Base-by-base conservation (phyloP, 1,284 basidiomycete genomes). In the Tilletiopsis washingtonensis region DNA sequence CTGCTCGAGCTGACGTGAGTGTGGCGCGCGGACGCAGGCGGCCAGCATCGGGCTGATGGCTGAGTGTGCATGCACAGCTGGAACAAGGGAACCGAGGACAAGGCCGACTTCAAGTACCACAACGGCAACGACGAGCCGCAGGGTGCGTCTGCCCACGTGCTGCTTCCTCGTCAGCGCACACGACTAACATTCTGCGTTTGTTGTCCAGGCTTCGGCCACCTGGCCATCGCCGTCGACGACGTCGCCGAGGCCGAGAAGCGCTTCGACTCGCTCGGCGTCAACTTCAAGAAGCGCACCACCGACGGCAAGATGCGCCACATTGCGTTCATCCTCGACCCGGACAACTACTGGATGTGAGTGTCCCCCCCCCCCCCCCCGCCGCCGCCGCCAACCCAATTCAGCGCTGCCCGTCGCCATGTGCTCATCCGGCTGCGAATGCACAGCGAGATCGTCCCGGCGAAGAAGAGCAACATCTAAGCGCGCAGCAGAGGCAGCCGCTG, bases 261-360 rank as follows among this genome's bases (percentile, higher is more conserved):
- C 36, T 88, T 98, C 57, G 88, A 90, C 62, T 76, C 80, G 54
- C 79, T 89, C 17, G 84, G 84, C 5, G 90, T 93, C 37, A 76
- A 78, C 47, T 96, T 93, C 78, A 86, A 91, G 80, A 96, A 94
- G 78, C 81, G 80, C 53, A 84, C 83, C 37, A 82, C 80, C 4
- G 90, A 93, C 49, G 90, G 90, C 5, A 84, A 80, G 71, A 91
- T 94, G 87, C 82, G 76, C 73, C 71, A 62, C 44, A 86, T 89
- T 56, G 90, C 90, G 2, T 93, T 94, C 74, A 84, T 90, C 64
- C 76, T 88, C 74, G 89, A 91, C 74, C 88, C 88, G 23, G 60
- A 48, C 21, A n/a, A n/a, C n/a, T n/a, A n/a, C n/a, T n/a, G n/a
- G n/a, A n/a, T n/a, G n/a, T n/a, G n/a, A n/a, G n/a, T n/a, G n/a